phyloP scores from a whole-genome alignment of 176 grass and related monocot genomes.

The Oryza glaberrima region DNA sequence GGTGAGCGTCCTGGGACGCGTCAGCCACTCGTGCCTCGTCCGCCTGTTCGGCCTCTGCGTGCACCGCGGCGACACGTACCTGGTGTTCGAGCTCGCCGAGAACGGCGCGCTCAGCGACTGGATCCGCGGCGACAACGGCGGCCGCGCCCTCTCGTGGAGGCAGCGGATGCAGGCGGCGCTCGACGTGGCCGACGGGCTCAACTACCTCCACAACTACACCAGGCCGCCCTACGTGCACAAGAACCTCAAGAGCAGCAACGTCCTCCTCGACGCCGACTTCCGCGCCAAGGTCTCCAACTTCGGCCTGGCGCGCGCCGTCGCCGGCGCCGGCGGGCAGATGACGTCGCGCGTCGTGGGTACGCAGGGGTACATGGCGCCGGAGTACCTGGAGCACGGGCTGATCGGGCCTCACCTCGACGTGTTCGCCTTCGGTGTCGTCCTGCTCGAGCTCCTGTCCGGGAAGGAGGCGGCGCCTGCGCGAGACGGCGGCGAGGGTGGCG shows the following conservation, averaged over 20 bases:
- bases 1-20: constrained; percentile 58
- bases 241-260: constrained; percentile 76
- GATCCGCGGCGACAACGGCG: constrained; percentile 40
- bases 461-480: constrained; percentile 53
- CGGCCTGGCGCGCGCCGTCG: constrained; percentile 61
- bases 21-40: constrained; percentile 59
- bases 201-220: constrained; percentile 84
- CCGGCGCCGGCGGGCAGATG: constrained; percentile 42
- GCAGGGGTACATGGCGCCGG: constrained; percentile 76
- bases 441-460: constrained; percentile 83
- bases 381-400: constrained; percentile 81
- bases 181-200: constrained; percentile 71
- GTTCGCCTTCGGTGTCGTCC: constrained; percentile 78
- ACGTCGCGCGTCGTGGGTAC: constrained; percentile 77
- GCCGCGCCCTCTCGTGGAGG: constrained; percentile 47
- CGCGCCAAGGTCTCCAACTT: constrained; percentile 76
- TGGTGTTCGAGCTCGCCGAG: constrained; percentile 75
- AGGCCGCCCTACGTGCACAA: constrained; percentile 79
- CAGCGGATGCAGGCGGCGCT: constrained; percentile 67
- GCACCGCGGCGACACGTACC: constrained; percentile 69
- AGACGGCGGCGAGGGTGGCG: constrained; percentile 16
- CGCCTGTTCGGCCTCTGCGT: constrained; percentile 70
- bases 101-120: constrained; percentile 79
- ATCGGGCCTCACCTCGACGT: constrained; percentile 74
- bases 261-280: constrained; percentile 68